phyloP scores from a whole-genome alignment of 1,139 yeast species.

The Petasospora rhodanensis region DNA sequence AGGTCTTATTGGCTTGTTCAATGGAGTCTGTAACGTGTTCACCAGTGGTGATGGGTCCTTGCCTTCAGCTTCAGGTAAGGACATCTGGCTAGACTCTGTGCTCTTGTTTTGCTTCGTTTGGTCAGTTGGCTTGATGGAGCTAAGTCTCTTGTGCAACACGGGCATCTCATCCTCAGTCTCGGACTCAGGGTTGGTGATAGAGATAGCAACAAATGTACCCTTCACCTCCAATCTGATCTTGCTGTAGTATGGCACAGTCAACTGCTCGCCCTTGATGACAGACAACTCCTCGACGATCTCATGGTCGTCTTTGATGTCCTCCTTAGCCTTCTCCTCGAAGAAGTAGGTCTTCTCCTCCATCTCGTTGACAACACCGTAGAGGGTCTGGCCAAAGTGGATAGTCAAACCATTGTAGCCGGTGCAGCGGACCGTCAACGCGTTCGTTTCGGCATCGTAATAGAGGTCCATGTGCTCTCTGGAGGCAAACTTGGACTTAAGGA shows the following conservation, averaged over 20 bases:
- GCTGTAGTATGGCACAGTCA: constrained; percentile 50
- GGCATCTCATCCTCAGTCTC: constrained; percentile 33
- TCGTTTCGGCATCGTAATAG: constrained; percentile 25
- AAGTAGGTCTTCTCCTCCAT: constrained; percentile 11
- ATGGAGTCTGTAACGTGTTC: constrained; percentile 9
- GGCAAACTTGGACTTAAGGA: constrained; percentile 52
- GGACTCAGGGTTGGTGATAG: constrained; percentile 27
- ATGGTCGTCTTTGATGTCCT: constrained; percentile 19
- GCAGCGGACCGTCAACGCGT: constrained; percentile 31
- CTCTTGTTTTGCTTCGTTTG: constrained; percentile 12
- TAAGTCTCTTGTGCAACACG: constrained; percentile 18
- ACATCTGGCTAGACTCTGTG: too few relatives aligned
- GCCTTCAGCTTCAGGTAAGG: too few relatives aligned
- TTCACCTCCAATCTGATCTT: constrained; percentile 56
- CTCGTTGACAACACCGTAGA: constrained; percentile 24
- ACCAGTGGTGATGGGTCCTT: too few relatives aligned
- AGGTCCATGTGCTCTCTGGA: constrained; percentile 63
- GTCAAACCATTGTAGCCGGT: constrained; percentile 34
- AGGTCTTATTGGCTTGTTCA: constrained; percentile 5
- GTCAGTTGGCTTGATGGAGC: constrained; percentile 14
- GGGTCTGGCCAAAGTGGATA: constrained; percentile 27
- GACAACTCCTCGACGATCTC: constrained; percentile 39
- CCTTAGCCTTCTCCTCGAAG: constrained; percentile 11
- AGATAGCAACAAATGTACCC: constrained; percentile 19
- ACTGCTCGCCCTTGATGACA: constrained; percentile 49